phyloP scores from a whole-genome alignment of 352 stramenopile genomes.

The Globisporangium spinosum region DNA sequence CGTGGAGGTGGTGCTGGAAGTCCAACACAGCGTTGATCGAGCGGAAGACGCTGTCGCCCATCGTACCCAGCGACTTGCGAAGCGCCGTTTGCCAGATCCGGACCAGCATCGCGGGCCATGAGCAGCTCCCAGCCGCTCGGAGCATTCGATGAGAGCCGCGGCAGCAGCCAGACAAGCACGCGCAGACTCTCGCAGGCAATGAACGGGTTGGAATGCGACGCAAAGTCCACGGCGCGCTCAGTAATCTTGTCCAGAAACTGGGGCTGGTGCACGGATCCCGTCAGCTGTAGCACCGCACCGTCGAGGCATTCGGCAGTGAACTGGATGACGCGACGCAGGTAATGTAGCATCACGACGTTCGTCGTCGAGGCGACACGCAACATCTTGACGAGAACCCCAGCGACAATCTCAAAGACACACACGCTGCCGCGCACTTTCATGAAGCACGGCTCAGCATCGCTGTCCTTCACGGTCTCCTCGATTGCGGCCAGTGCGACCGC shows the following conservation, averaged over 20 bases:
- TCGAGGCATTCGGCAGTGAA: slow-evolving; percentile 54
- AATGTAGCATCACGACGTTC: slow-evolving; percentile 36
- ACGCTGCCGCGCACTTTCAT: slow-evolving; percentile 41
- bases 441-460: slow-evolving; percentile 36
- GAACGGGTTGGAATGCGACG: slow-evolving; percentile 46
- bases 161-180: slow-evolving; percentile 72
- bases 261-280: slow-evolving; percentile 33
- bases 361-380: slow-evolving; percentile 24
- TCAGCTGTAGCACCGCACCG: slow-evolving; percentile 40
- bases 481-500: slow-evolving; percentile 48
- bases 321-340: slow-evolving; percentile 44
- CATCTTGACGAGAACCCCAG: slow-evolving; percentile 30
- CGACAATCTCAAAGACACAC: slow-evolving; percentile 60
- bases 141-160: slow-evolving; percentile 20
- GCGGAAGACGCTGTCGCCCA: slow-evolving; percentile 46
- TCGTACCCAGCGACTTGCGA: slow-evolving; percentile 30
- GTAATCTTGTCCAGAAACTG: slow-evolving; percentile 54
- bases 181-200: slow-evolving; percentile 54
- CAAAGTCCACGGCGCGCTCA: slow-evolving; percentile 37
- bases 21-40: slow-evolving; percentile 53
- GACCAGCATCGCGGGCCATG: slow-evolving; percentile 39
- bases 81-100: slow-evolving; percentile 60
- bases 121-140: slow-evolving; percentile 39
- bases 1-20: slow-evolving; percentile 32
- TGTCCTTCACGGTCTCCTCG: slow-evolving; percentile 51